Evolutionary conservation across 495 filamentous ascomycete genomes (phyloP), one percentile per base, ranked within the genome.

Genomic region (Parmelia sp.): DNA sequence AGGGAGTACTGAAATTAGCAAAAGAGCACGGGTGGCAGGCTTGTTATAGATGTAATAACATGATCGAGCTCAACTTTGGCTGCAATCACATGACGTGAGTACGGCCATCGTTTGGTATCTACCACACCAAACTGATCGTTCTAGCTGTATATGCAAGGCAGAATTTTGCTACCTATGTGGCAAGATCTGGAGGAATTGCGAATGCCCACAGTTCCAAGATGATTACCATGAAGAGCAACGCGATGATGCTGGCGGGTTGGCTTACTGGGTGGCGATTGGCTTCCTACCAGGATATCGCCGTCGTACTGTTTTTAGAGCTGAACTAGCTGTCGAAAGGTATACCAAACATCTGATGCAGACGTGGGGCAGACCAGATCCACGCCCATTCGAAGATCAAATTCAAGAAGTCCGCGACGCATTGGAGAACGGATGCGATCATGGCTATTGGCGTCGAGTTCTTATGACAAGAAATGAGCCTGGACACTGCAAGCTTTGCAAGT

Each of bases 51-150:
- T 42, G 35, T 8, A 40, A 39, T 21, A 42, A 62, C 35, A 42
- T 42, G 7, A 42, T 62, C 25, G 44, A 62, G 47, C 44, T 40
- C 11, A 62, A 62, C 23, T 29, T 55, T 55, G n/a, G 47, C n/a
- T 55, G 60, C 15, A 37, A 56, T 25, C 23, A 53, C 15, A 62
- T 56, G 47, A 55, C 29, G 60, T 55, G 21, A 62, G 60, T 37
- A 14, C 12, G 23, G 25, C 29, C 12, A 23, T n/a, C 17, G n/a
- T n/a, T n/a, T n/a, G n/a, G n/a, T n/a, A n/a, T n/a, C n/a, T n/a
- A n/a, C n/a, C n/a, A n/a, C n/a, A n/a, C n/a, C n/a, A n/a, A n/a
- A n/a, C n/a, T n/a, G n/a, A 37, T 37, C 11, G 36, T 37, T 37
- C 36, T 37, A n/a, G n/a, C n/a, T n/a, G n/a, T n/a, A n/a, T n/a